Evolutionary conservation across 768 basidiomycete genomes (phyloP).

Genomic region (Lentinula sp.): DNA sequence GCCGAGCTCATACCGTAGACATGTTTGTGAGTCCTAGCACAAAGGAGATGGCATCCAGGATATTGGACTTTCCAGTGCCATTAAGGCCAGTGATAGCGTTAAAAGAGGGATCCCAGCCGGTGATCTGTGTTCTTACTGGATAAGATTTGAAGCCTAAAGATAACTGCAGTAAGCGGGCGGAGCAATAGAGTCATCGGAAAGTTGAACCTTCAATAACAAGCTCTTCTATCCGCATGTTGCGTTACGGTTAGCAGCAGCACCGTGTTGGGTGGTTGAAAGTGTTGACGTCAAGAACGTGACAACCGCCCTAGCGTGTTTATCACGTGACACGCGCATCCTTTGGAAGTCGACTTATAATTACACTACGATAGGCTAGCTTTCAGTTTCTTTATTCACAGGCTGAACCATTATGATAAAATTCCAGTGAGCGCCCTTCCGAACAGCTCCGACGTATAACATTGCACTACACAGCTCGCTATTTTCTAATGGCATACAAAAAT

Average conservation of each 20-base stretch:
- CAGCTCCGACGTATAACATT: neutral
- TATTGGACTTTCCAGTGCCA: constrained; percentile 98
- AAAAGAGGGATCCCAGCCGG: constrained; percentile 96
- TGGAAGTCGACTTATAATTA: too few species aligned
- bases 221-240: constrained; percentile 85
- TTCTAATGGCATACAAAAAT: constrained; percentile 40
- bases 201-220: constrained; percentile 80
- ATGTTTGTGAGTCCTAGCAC: constrained; percentile 97
- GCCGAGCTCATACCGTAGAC: constrained; percentile 56
- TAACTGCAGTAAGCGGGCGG: neutral
- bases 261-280: too few species aligned
- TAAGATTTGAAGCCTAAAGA: constrained; percentile 88
- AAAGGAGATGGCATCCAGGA: constrained; percentile 98
- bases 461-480: constrained; percentile 9
- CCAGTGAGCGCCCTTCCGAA: too few species aligned
- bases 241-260: neutral
- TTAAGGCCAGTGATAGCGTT: constrained; percentile 97
- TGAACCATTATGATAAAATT: too few species aligned
- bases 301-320: too few species aligned
- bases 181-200: neutral
- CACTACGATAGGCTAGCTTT: too few species aligned
- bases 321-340: too few species aligned
- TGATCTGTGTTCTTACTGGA: constrained; percentile 91
- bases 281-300: too few species aligned
- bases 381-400: too few species aligned